Base-by-base conservation (phyloP, 306 rosid species). In the Casuarina cunninghamiana region DNA sequence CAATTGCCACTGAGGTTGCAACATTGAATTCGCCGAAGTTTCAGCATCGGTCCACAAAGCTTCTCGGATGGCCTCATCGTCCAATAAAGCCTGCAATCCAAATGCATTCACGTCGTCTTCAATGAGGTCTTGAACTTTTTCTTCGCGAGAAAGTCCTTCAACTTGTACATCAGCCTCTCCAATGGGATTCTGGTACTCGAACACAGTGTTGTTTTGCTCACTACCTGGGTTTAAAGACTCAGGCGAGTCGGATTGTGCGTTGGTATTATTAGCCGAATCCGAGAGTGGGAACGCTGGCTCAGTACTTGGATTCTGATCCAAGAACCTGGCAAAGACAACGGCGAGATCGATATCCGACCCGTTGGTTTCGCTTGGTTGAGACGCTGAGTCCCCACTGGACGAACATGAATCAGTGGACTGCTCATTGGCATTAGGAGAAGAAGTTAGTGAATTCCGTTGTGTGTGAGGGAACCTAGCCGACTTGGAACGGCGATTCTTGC, bases 281-380 rank as follows among this genome's bases (percentile, higher is more conserved):
- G 50, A 35, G 71, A 63, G 42, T 72, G 62, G 69, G 5, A 69
- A 51, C 16, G 81, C 82, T 4, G 71, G 86, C 26, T 62, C 79
- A 6, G 26, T 58, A 5, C 7, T 76, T 3, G 83, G 49, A 32
- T 82, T 77, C 32, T 85, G 85, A 86, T 83, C 85, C 86, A 94
- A 75, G 86, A 85, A 94, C 8, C 85, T 83, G 0, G 97, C 97
- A 12, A 94, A 94, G 15, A 94, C 98, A 0, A 72, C 80, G 0
- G 98, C 97, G 72, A 94, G 81, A 75, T 94, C 97, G 42, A 94
- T 92, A 38, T 87, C 92, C 3, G 91, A 72, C 4, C 53, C 88
- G 2, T 8, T 65, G 19, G 82, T 10, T 32, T 80, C 72, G 10
- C 37, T 13, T 65, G 60, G 9, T 17, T 77, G 41, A 35, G 63